A percentile compares a stretch with the other conserved stretches of the same genome.
Evolutionary conservation across 2,329 filamentous ascomycete species (phyloP).

Genomic region (Colletotrichum eremochloae): DNA sequence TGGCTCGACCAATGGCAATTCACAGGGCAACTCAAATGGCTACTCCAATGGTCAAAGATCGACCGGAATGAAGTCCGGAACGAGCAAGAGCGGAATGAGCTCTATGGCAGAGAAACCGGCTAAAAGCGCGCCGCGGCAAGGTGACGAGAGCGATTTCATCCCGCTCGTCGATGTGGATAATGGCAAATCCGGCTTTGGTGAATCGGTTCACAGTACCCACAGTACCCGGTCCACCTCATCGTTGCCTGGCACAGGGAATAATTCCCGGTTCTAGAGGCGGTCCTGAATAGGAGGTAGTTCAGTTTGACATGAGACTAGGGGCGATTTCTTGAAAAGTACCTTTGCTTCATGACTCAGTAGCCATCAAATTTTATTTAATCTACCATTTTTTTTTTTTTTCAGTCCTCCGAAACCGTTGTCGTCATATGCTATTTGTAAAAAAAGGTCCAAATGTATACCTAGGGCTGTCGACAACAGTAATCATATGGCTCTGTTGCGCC

Average conservation of each 20-base stretch:
- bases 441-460: not conserved
- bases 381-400: not conserved
- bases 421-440: not conserved
- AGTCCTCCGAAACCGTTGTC: too few relatives aligned
- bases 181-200: not conserved
- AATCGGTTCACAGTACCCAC: not conserved
- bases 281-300: not conserved
- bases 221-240: not conserved
- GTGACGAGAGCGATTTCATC: not conserved
- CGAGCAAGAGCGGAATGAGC: not conserved
- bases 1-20: not conserved
- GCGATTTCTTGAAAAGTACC: not conserved
- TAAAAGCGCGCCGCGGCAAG: not conserved
- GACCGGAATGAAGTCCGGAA: not conserved
- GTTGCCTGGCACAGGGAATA: not conserved
- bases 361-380: not conserved
- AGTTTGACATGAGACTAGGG: not conserved
- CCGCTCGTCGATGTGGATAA: not conserved
- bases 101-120: not conserved
- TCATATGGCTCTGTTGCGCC: not conserved
- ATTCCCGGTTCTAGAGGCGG: not conserved
- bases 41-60: not conserved
- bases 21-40: not conserved
- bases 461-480: not conserved
- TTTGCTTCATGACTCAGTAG: not conserved